These are phyloP conservation scores for Nosema granulosis DNA, from an alignment of 371 early-diverging fungal genomes.

Conservation along the genomic window DNA sequence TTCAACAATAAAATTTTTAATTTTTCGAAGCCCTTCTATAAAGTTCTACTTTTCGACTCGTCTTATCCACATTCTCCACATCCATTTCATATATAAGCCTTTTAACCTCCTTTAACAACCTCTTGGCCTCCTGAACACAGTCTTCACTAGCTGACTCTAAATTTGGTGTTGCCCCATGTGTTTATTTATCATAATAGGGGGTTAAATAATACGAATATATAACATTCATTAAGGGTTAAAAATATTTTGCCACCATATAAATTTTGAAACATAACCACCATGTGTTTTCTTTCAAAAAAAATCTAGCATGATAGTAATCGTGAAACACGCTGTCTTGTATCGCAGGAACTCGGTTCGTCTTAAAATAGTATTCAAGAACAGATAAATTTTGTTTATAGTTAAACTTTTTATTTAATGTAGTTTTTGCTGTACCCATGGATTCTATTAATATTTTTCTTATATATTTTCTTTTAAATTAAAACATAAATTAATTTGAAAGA, in stretches of 20 bases:
- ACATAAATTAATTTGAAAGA: too few relatives aligned
- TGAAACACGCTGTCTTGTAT: too few relatives aligned
- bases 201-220: constrained; percentile 5
- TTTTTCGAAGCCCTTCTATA: not conserved
- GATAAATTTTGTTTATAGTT: too few relatives aligned
- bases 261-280: too few relatives aligned
- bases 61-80: not conserved
- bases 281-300: too few relatives aligned
- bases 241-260: not conserved
- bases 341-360: too few relatives aligned
- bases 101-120: not conserved
- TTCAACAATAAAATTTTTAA: constrained; percentile 6
- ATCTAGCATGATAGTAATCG: too few relatives aligned
- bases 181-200: constrained; percentile 17
- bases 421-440: too few relatives aligned
- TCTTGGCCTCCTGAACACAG: constrained; percentile 4
- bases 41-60: not conserved
- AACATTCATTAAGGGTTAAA: not conserved
- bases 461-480: too few relatives aligned
- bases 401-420: too few relatives aligned
- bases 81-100: not conserved
- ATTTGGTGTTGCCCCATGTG: constrained; percentile 1
- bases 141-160: not conserved
- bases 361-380: too few relatives aligned
- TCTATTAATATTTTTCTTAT: too few relatives aligned